These are phyloP conservation scores for Rhinocladiella similis DNA, from an alignment of 2,329 filamentous ascomycete species.

Conservation along the genomic window DNA sequence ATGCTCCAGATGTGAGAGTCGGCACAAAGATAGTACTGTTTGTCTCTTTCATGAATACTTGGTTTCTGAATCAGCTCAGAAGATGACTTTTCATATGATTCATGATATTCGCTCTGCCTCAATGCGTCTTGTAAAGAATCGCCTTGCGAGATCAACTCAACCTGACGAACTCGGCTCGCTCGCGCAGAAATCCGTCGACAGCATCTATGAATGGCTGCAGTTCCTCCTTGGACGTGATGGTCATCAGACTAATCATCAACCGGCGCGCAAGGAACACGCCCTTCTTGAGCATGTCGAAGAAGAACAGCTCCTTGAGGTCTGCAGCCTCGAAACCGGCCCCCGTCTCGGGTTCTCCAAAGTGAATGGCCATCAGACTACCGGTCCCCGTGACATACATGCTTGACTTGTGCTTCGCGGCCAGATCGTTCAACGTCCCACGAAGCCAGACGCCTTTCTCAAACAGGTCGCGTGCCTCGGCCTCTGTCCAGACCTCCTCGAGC, in stretches of 20 bases:
- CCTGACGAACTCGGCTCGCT: background rate
- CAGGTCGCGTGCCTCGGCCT: background rate
- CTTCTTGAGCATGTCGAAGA: slow-evolving; percentile 5
- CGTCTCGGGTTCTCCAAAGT: background rate
- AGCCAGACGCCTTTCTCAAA: slow-evolving; percentile 1
- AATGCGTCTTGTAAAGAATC: too few species aligned
- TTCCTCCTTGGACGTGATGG: background rate
- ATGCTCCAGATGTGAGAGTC: too few species aligned
- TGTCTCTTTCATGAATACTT: too few species aligned
- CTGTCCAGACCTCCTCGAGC: slow-evolving; percentile 1
- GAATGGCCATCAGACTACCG: slow-evolving; percentile 7
- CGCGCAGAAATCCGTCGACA: background rate
- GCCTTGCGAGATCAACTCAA: background rate
- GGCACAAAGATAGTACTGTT: too few species aligned
- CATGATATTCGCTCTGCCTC: too few species aligned
- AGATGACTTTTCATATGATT: too few species aligned
- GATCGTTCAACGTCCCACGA: background rate
- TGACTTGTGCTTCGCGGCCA: background rate
- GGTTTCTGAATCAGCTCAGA: too few species aligned
- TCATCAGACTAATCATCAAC: slow-evolving; percentile 3
- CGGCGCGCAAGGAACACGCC: slow-evolving; percentile 1
- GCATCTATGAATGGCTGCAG: background rate
- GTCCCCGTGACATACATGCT: background rate
- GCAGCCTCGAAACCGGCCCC: background rate
- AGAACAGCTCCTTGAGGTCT: slow-evolving; percentile 5